These are phyloP conservation scores for Clarireedia hainanense DNA, from an alignment of 2,329 filamentous ascomycete species.

Conservation along the genomic window DNA sequence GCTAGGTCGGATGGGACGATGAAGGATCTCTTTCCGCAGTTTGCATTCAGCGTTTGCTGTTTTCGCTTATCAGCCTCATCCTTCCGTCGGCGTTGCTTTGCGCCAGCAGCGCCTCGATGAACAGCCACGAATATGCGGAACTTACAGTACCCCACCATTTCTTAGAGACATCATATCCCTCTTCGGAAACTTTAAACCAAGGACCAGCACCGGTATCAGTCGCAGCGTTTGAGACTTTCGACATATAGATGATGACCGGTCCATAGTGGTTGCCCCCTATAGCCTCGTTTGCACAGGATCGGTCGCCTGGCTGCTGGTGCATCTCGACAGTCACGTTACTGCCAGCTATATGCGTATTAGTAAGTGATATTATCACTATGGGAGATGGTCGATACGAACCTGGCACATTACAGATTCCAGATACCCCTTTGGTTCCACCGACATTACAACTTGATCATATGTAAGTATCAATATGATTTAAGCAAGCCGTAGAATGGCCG, in stretches of 20 bases:
- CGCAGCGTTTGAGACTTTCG: conserved; percentile 40
- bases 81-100: neutral
- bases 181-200: conserved; percentile 16
- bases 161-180: conserved; percentile 16
- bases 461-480: neutral
- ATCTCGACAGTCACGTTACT: conserved; percentile 47
- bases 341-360: conserved; percentile 26
- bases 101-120: neutral
- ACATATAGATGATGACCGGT: conserved; percentile 45
- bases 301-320: conserved; percentile 44
- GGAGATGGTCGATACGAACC: conserved; percentile 1
- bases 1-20: conserved; percentile 43
- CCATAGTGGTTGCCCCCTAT: conserved; percentile 48
- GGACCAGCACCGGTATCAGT: conserved; percentile 33
- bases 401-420: conserved; percentile 26
- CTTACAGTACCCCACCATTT: conserved; percentile 18
- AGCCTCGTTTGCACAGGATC: conserved; percentile 39
- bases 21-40: conserved; percentile 41
- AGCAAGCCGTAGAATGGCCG: neutral
- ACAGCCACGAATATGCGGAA: neutral
- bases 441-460: conserved; percentile 40
- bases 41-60: conserved; percentile 27
- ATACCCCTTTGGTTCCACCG: conserved; percentile 29
- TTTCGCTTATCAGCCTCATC: neutral
- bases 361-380: neutral